phyloP scores from a whole-genome alignment of 805 yeast genomes.

The Lipomyces lipofer region DNA sequence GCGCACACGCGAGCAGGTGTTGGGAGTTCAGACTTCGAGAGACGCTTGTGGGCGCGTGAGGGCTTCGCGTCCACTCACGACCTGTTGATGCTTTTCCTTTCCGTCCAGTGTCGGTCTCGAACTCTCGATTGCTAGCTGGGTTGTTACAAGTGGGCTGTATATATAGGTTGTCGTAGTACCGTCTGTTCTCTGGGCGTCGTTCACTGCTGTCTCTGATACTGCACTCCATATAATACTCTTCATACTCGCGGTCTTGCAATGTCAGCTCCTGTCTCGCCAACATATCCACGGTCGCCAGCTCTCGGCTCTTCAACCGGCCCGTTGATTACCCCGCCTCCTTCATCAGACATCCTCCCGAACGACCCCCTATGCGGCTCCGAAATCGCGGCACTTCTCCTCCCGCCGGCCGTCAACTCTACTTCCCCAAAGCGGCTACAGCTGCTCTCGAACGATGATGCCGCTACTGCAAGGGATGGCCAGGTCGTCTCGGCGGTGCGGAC shows the following conservation, averaged over 20 bases:
- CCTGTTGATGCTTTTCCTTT: not conserved
- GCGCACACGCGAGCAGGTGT: constrained; percentile 28
- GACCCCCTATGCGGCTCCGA: constrained; percentile 19
- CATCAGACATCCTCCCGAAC: constrained; percentile 26
- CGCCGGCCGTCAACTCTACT: constrained; percentile 15
- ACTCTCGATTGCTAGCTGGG: too few relatives aligned
- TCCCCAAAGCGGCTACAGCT: not conserved
- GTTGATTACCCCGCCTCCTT: constrained; percentile 30
- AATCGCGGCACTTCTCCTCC: constrained; percentile 19
- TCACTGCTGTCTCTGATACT: not conserved
- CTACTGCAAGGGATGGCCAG: not conserved
- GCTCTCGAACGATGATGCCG: not conserved
- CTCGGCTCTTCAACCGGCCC: not conserved
- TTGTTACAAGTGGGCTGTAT: not conserved
- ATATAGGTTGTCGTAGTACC: not conserved
- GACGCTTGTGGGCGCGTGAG: not conserved
- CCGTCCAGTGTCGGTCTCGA: not conserved
- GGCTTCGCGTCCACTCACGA: not conserved
- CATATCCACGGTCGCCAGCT: not conserved
- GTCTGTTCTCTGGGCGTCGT: not conserved
- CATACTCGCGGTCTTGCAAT: not conserved
- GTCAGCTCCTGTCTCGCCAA: not conserved
- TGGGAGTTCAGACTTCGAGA: too few relatives aligned
- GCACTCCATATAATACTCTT: not conserved
- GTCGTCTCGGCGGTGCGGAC: not conserved